Evolutionary conservation across 2,329 filamentous ascomycete genomes (phyloP).

Genomic region (Monosporascus sp.): DNA sequence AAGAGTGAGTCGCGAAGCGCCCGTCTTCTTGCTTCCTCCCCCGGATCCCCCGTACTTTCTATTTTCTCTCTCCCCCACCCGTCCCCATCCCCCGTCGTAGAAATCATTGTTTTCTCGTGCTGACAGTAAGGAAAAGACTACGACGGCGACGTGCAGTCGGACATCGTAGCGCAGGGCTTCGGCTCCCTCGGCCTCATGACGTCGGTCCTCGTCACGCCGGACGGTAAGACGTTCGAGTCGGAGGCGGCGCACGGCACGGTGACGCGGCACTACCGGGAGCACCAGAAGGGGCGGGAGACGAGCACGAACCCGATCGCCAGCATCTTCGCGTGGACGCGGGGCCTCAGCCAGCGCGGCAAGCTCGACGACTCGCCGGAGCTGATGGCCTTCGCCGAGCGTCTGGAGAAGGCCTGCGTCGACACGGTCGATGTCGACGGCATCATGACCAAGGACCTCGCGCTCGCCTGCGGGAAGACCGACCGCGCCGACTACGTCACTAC

Average conservation of each 20-base stretch:
- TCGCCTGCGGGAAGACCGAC: slow-evolving; percentile 83
- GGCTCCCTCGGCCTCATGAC: slow-evolving; percentile 98
- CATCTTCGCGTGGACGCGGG: slow-evolving; percentile 98
- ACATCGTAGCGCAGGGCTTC: slow-evolving; percentile 97
- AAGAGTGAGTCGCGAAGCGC: slow-evolving; percentile 65
- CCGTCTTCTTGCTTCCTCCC: too few relatives aligned
- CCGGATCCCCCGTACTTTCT: background rate
- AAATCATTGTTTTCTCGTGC: slow-evolving; percentile 6
- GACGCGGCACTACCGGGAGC: slow-evolving; percentile 96
- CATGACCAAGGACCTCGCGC: slow-evolving; percentile 99
- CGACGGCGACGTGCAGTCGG: slow-evolving; percentile 97
- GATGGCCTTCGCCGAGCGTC: slow-evolving; percentile 80
- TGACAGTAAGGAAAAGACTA: slow-evolving; percentile 61
- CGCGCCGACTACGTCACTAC: slow-evolving; percentile 87
- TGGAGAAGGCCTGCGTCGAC: slow-evolving; percentile 91
- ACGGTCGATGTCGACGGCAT: slow-evolving; percentile 90
- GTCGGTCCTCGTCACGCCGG: slow-evolving; percentile 91
- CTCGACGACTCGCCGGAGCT: slow-evolving; percentile 91
- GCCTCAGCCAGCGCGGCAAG: slow-evolving; percentile 86
- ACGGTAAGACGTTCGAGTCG: slow-evolving; percentile 94
- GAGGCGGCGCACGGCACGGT: slow-evolving; percentile 98
- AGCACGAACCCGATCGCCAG: slow-evolving; percentile 98
- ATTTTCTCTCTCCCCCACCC: background rate
- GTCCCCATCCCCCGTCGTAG: slow-evolving; percentile 1
- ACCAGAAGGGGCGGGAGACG: slow-evolving; percentile 96